Evolutionary conservation across 768 basidiomycete species (phyloP).

Genomic region (Panellus pusillus): DNA sequence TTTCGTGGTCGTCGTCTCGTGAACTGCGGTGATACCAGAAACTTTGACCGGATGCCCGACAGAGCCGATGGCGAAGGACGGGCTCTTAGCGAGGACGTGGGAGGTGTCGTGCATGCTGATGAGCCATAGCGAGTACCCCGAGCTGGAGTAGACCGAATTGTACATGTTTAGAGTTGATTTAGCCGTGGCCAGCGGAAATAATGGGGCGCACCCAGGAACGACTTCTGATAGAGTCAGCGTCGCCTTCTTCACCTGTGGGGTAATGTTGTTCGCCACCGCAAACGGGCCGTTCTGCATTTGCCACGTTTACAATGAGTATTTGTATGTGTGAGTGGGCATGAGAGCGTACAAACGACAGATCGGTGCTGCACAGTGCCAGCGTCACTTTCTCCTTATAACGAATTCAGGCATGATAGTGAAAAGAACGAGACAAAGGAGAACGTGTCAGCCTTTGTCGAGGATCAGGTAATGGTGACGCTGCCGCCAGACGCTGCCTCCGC

Average conservation of each 20-base stretch:
- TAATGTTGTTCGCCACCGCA: constrained; percentile 4
- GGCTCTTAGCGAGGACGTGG: constrained; percentile 3
- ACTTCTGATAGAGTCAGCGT: background rate
- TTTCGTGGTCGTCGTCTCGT: too few species aligned
- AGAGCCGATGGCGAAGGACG: background rate
- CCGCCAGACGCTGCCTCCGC: background rate
- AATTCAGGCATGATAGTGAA: background rate
- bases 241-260: background rate
- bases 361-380: background rate
- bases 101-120: background rate
- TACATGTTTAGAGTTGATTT: too few species aligned
- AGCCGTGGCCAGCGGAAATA: background rate
- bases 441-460: constrained; percentile 3
- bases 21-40: too few species aligned
- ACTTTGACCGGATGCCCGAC: too few species aligned
- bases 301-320: too few species aligned
- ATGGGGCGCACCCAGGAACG: background rate
- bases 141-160: background rate
- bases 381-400: background rate
- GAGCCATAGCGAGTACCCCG: background rate
- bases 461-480: background rate
- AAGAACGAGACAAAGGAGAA: background rate
- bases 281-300: too few species aligned
- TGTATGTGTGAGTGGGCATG: too few species aligned
- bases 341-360: background rate